Evolutionary conservation across 2,329 filamentous ascomycete species (phyloP).

Genomic region (Fusarium duplospermum): DNA sequence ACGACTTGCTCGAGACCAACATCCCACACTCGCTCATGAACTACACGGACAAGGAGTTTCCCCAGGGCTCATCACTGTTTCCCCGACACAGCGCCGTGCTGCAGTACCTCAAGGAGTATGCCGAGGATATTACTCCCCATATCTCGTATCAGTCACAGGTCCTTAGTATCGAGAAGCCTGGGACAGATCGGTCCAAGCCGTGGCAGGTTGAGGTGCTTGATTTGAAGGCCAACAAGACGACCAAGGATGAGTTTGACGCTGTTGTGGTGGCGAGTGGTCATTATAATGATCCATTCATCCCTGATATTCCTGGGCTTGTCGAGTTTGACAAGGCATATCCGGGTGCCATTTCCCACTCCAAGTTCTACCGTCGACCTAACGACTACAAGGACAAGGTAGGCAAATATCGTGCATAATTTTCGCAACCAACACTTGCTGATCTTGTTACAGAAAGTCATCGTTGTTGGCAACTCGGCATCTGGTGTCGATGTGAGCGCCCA

Average conservation of each 20-base stretch:
- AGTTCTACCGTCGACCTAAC: slow-evolving; percentile 68
- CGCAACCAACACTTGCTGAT: neutral
- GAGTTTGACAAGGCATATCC: slow-evolving; percentile 64
- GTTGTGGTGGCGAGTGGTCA: slow-evolving; percentile 72
- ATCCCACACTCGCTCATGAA: slow-evolving; percentile 79
- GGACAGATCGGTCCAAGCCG: slow-evolving; percentile 4
- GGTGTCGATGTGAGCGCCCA: slow-evolving; percentile 78
- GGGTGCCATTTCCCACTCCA: slow-evolving; percentile 70
- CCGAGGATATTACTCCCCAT: slow-evolving; percentile 66
- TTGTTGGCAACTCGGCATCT: slow-evolving; percentile 78
- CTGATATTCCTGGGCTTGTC: slow-evolving; percentile 65
- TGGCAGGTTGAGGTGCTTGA: slow-evolving; percentile 60
- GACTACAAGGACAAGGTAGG: slow-evolving; percentile 49
- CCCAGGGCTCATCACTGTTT: slow-evolving; percentile 70
- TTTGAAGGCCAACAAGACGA: slow-evolving; percentile 40
- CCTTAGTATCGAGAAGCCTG: slow-evolving; percentile 51
- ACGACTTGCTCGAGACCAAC: slow-evolving; percentile 79
- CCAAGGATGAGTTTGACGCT: slow-evolving; percentile 64
- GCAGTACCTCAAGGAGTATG: slow-evolving; percentile 74
- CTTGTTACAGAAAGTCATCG: slow-evolving; percentile 68
- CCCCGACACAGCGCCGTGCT: slow-evolving; percentile 73
- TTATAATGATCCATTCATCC: slow-evolving; percentile 70
- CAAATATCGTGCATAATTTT: too few relatives aligned
- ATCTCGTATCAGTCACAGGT: slow-evolving; percentile 74
- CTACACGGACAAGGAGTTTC: slow-evolving; percentile 72